Conservation (phyloP, 2,329 filamentous ascomycete species). For the Blastomyces silverae region DNA sequence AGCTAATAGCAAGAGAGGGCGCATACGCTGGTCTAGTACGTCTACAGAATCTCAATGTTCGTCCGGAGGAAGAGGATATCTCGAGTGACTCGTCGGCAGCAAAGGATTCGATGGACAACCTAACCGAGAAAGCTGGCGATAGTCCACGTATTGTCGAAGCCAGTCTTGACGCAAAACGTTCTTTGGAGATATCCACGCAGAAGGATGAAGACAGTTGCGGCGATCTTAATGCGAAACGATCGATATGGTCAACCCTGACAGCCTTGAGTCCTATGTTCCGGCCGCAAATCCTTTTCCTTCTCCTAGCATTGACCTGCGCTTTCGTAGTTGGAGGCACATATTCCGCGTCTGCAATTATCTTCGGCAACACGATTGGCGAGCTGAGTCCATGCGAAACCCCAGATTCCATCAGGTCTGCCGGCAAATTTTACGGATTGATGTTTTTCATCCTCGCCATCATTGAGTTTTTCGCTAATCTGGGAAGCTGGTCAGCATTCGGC, state of each 20-base stretch:
- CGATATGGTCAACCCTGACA: conserved; percentile 18
- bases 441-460: conserved; percentile 56
- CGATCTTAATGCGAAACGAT: conserved; percentile 19
- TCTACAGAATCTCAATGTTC: conserved; percentile 34
- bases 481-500: conserved; percentile 54
- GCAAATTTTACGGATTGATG: conserved; percentile 51
- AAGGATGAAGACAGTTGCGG: conserved; percentile 21
- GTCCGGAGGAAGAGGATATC: conserved; percentile 12
- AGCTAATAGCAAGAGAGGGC: conserved; percentile 28
- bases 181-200: conserved; percentile 12
- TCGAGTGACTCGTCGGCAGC: conserved; percentile 14
- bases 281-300: conserved; percentile 41
- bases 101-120: conserved; percentile 9
- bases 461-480: conserved; percentile 56
- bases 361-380: conserved; percentile 54
- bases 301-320: conserved; percentile 47
- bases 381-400: conserved; percentile 50
- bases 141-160: not conserved
- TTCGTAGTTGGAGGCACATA: conserved; percentile 53
- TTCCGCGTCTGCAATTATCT: conserved; percentile 53
- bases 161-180: conserved; percentile 13
- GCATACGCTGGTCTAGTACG: conserved; percentile 42
- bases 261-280: conserved; percentile 33
- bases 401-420: conserved; percentile 44
- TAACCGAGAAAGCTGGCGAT: conserved; percentile 9